Conservation (phyloP, 768 basidiomycete genomes). For the Russula sp. region DNA sequence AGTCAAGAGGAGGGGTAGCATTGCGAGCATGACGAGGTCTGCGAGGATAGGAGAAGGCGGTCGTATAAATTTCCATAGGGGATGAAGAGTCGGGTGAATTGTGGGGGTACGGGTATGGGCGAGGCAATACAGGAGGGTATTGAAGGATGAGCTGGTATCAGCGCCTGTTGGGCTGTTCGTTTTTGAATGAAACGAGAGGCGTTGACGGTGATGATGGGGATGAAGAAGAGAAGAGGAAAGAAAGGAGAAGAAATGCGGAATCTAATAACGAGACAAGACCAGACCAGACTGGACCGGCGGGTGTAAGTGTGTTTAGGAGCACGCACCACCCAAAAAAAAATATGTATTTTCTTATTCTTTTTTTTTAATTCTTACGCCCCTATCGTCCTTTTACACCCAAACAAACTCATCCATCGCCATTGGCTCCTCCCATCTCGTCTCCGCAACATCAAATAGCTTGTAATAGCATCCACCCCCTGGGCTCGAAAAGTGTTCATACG, state of each 20-base stretch:
- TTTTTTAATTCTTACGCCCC: background rate
- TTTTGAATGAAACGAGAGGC: constrained; percentile 17
- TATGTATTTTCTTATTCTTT: background rate
- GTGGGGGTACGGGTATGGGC: constrained; percentile 23
- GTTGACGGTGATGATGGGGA: constrained; percentile 6
- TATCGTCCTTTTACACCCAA: constrained; percentile 1
- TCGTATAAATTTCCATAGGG: constrained; percentile 89
- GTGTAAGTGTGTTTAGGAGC: background rate
- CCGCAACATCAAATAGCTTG: constrained; percentile 67
- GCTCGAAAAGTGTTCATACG: constrained; percentile 64
- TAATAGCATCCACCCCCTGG: constrained; percentile 48
- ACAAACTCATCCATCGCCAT: constrained; percentile 40
- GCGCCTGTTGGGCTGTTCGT: constrained; percentile 14
- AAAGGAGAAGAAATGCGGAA: constrained; percentile 16
- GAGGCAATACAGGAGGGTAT: constrained; percentile 23
- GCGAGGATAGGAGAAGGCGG: constrained; percentile 89
- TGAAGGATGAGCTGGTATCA: constrained; percentile 21
- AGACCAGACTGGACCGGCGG: background rate
- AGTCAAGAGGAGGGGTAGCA: constrained; percentile 57
- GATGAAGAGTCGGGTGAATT: constrained; percentile 25
- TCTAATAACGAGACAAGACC: constrained; percentile 9
- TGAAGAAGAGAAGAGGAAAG: constrained; percentile 11
- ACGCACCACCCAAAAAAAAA: background rate
- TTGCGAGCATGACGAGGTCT: constrained; percentile 64
- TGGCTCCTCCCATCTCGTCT: constrained; percentile 38